Conservation (phyloP, 2,329 filamentous ascomycete species). For the Alternaria alternata region DNA sequence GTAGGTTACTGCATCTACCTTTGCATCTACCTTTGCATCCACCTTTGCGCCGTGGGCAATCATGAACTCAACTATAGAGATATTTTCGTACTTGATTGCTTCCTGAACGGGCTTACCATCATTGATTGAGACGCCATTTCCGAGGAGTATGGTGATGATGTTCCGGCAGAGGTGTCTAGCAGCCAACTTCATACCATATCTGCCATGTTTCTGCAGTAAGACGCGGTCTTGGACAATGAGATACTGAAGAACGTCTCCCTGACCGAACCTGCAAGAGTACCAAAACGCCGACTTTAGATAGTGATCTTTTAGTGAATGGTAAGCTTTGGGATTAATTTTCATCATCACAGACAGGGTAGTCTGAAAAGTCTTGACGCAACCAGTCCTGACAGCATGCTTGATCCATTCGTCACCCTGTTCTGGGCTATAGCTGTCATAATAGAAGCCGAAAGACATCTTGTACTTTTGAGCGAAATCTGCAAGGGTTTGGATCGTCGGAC, state of each 20-base stretch:
- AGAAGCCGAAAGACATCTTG: background rate
- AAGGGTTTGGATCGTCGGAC: background rate
- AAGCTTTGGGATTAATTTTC: background rate
- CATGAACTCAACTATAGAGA: background rate
- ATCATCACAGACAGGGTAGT: background rate
- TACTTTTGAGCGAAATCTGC: background rate
- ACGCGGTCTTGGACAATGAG: background rate
- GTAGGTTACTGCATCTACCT: background rate
- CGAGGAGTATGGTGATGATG: background rate
- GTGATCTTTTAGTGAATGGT: fast-evolving
- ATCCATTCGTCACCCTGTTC: background rate
- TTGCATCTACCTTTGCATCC: too few relatives aligned
- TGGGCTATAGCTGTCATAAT: background rate
- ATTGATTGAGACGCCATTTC: background rate
- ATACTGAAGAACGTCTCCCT: background rate
- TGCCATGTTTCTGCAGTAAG: background rate
- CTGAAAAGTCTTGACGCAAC: background rate
- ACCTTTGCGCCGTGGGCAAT: too few relatives aligned
- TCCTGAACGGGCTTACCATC: background rate
- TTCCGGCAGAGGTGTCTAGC: background rate
- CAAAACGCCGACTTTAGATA: background rate
- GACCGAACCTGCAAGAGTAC: background rate
- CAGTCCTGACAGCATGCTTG: background rate
- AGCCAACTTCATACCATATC: background rate
- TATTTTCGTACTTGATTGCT: background rate